A percentile compares a stretch with the other conserved stretches of the same genome.
Evolutionary conservation across 768 basidiomycete species (phyloP).

Genomic region (Tylopilus sp.): DNA sequence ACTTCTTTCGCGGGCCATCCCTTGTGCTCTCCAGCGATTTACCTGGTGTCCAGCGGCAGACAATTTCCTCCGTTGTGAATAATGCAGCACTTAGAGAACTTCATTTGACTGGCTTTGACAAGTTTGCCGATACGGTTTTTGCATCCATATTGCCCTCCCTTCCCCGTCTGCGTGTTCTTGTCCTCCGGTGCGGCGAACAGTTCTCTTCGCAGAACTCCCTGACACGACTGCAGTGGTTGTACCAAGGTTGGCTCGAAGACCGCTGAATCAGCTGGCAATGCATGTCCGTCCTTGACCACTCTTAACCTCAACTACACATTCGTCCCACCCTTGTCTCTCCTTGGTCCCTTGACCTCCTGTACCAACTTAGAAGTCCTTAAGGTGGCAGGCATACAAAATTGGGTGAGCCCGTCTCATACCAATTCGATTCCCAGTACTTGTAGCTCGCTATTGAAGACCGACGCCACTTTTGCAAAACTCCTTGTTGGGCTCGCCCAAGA

Average conservation of each 20-base stretch:
- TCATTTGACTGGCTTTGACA: conserved; percentile 48
- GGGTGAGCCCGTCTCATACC: conserved; percentile 39
- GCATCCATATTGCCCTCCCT: conserved; percentile 47
- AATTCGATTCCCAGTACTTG: background rate
- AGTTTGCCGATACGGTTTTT: conserved; percentile 50
- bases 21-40: conserved; percentile 46
- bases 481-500: conserved; percentile 21
- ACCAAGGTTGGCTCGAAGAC: conserved; percentile 52
- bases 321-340: conserved; percentile 46
- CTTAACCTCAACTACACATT: conserved; percentile 64
- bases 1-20: conserved; percentile 54
- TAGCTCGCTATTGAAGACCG: conserved; percentile 42
- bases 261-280: conserved; percentile 38
- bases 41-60: conserved; percentile 50
- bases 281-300: conserved; percentile 41
- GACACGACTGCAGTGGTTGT: conserved; percentile 46
- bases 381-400: conserved; percentile 56
- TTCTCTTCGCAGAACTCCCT: conserved; percentile 12
- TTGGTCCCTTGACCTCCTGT: conserved; percentile 38
- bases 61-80: conserved; percentile 42
- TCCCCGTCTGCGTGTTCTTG: conserved; percentile 42
- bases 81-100: conserved; percentile 40
- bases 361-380: conserved; percentile 52
- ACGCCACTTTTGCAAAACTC: conserved; percentile 50
- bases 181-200: conserved; percentile 46